These are phyloP conservation scores for Endogone sp. DNA, from an alignment of 192 early-diverging fungal species.

Conservation along the genomic window DNA sequence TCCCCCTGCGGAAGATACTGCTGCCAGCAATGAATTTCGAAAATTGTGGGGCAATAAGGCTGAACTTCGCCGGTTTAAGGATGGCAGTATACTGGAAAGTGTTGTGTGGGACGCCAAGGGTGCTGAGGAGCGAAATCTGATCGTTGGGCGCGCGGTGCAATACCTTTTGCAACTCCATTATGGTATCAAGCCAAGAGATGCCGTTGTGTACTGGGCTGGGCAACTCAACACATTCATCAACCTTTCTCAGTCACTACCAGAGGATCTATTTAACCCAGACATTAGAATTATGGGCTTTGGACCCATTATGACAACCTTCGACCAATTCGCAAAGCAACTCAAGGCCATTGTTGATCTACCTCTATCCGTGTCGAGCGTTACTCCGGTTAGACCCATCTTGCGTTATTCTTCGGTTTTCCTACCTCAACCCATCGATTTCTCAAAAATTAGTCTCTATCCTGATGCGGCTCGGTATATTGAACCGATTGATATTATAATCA, in stretches of 20 bases:
- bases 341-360: conserved; percentile 58
- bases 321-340: conserved; percentile 59
- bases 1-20: conserved; percentile 72
- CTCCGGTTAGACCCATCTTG: conserved; percentile 56
- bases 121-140: conserved; percentile 60
- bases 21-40: conserved; percentile 63
- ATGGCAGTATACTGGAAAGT: conserved; percentile 87
- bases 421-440: conserved; percentile 59
- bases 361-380: conserved; percentile 55
- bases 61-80: conserved; percentile 91
- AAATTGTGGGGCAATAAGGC: conserved; percentile 86
- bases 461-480: conserved; percentile 56
- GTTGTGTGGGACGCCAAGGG: conserved; percentile 73
- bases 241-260: conserved; percentile 32
- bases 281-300: conserved; percentile 55
- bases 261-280: conserved; percentile 34
- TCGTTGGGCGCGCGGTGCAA: conserved; percentile 76
- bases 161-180: conserved; percentile 79
- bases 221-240: conserved; percentile 62
- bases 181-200: conserved; percentile 36
- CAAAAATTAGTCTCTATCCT: conserved; percentile 34
- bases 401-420: conserved; percentile 73
- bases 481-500: conserved; percentile 74
- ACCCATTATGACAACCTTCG: conserved; percentile 59
- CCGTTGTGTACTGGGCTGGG: conserved; percentile 59